Base-by-base conservation (phyloP, 768 basidiomycete genomes). In the Fistulinella prunicolor region DNA sequence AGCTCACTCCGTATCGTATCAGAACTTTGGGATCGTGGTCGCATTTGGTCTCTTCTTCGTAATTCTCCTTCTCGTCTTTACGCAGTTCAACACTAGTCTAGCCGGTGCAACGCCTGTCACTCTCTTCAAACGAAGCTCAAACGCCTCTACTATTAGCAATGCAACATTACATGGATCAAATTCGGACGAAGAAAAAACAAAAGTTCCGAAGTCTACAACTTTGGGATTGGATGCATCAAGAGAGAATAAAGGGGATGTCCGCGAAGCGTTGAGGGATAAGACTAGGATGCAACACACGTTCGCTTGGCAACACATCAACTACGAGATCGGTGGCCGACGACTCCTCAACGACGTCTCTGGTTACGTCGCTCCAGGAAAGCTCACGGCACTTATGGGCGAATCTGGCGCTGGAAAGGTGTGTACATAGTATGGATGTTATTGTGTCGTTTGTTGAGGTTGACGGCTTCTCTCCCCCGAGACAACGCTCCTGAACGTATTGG, bases 371-470 rank as follows among this genome's bases (percentile, higher is more conserved):
- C 92, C 90, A 0, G 91, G 92, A 5, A 90, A 75, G 49, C 65
- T 92, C 48, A 89, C 86, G 0, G 86, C 86, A 44, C 75, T 83
- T 58, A 91, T 85, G 89, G 91, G 76, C 47, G 83, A 69, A 68
- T 80, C 62, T 38, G 76, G 69, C 44, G 79, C 68, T 47, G 83
- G 76, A 56, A 79, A 67, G 62, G 72, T 70, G 22, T 13, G 56
- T 48, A 21, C 12, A 17, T 30, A 3, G 10, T 3, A 38, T 2
- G 10, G 4, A 38, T 19, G 2, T 3, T 10, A 12, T 4, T 34
- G n/a, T n/a, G n/a, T n/a, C n/a, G n/a, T n/a, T n/a, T n/a, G 16
- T 34, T 34, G 32, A 12, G 0, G 3, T 17, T 41, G 21, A 44
- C 7, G 4, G 10, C 14, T 20, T 24, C 6, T 8, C 28, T 26